A percentile compares a stretch with the other conserved stretches of the same genome.
These are phyloP conservation scores for Schizothecium vesticola DNA, from an alignment of 495 filamentous ascomycete genomes.

Conservation along the genomic window DNA sequence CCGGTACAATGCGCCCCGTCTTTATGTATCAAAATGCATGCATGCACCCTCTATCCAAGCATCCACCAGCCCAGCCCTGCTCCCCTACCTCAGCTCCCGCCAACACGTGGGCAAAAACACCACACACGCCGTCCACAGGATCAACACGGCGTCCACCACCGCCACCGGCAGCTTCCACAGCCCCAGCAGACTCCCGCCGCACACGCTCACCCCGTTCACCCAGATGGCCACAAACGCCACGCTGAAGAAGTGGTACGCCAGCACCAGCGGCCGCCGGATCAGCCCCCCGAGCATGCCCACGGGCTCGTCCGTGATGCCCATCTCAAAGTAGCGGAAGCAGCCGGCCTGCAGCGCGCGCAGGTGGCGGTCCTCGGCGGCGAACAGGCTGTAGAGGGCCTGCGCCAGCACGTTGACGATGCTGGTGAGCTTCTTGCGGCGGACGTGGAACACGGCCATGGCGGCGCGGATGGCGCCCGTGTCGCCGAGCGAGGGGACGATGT, in stretches of 20 bases:
- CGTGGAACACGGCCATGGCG: conserved; percentile 78
- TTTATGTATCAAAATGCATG: not conserved
- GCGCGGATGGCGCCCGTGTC: conserved; percentile 57
- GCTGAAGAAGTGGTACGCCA: conserved; percentile 90
- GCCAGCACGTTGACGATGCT: conserved; percentile 94
- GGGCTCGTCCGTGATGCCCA: conserved; percentile 71
- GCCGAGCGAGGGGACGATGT: conserved; percentile 60
- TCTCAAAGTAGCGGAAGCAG: conserved; percentile 89
- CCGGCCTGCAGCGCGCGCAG: conserved; percentile 79
- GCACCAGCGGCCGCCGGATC: conserved; percentile 66
- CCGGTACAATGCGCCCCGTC: not conserved
- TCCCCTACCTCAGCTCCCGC: conserved; percentile 39
- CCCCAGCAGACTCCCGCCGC: conserved; percentile 38
- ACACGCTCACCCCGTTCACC: conserved; percentile 54
- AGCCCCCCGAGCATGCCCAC: conserved; percentile 80
- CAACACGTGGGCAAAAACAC: conserved; percentile 85
- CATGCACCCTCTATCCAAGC: conserved; percentile 1
- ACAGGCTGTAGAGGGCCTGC: conserved; percentile 82
- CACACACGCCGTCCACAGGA: conserved; percentile 82
- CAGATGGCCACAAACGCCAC: conserved; percentile 88
- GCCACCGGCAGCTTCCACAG: conserved; percentile 56
- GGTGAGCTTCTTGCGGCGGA: conserved; percentile 73
- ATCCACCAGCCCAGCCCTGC: not conserved
- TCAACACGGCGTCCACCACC: conserved; percentile 53
- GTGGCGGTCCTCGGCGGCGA: conserved; percentile 76